phyloP scores from a whole-genome alignment of 495 filamentous ascomycete genomes.

The Penicillium simplicissimum region DNA sequence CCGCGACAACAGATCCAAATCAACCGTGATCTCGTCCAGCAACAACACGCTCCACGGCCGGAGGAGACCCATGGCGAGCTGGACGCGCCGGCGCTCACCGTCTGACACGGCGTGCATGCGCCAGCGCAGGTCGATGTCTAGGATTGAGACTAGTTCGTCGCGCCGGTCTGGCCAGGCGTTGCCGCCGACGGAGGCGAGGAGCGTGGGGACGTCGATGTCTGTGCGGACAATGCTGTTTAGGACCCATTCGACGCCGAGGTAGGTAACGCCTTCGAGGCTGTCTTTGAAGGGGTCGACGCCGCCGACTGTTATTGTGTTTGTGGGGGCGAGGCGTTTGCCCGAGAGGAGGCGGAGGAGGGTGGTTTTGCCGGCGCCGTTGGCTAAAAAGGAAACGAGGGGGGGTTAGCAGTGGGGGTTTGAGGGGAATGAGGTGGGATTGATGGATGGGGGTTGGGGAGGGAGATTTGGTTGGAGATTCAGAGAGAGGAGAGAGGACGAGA shows the following conservation, averaged over 20 bases:
- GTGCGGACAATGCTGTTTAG: constrained; percentile 95
- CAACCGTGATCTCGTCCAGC: constrained; percentile 96
- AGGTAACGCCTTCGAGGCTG: constrained; percentile 87
- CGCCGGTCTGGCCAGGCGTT: constrained; percentile 76
- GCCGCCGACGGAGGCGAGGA: constrained; percentile 83
- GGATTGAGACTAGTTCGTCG: constrained; percentile 81
- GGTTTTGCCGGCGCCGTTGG: constrained; percentile 97
- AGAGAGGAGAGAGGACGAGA: too few species aligned
- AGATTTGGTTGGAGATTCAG: not conserved
- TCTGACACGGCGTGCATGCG: constrained; percentile 93
- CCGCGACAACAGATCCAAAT: constrained; percentile 83
- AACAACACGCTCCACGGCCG: constrained; percentile 90
- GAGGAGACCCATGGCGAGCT: constrained; percentile 93
- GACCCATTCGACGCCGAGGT: constrained; percentile 97
- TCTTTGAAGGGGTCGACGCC: constrained; percentile 90
- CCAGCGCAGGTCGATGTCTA: constrained; percentile 91
- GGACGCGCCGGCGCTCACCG: constrained; percentile 86
- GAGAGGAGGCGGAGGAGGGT: constrained; percentile 86
- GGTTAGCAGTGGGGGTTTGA: too few species aligned
- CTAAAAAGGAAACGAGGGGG: constrained; percentile 32
- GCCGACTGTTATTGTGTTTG: constrained; percentile 66
- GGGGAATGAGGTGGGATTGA: too few species aligned
- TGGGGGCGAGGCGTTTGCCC: constrained; percentile 90
- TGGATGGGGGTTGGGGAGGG: not conserved
- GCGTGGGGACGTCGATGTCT: constrained; percentile 86